Evolutionary conservation across 768 basidiomycete species (phyloP), one percentile per base, ranked within the genome.

Genomic region (Amanita exitialis): DNA sequence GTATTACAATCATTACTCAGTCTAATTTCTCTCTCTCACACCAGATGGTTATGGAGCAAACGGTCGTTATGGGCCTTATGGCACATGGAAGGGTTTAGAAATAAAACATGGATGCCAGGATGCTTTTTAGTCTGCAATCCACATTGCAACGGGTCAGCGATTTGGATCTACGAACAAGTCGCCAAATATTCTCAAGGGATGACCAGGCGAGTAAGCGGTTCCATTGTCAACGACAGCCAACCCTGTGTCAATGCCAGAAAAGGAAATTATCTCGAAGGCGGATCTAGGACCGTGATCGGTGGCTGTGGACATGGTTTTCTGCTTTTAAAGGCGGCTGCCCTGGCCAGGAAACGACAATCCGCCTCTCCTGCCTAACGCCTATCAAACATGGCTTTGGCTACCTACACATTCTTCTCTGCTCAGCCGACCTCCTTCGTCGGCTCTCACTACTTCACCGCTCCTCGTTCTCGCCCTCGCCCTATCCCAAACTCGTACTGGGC

Each of bases 401-500:
- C 47, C 9, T 49, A 23, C 15, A 49, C 36, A 1, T 12, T 28
- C 16, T 18, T 37, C 8, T 8, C 8, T 37, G 23, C 25, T 27
- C 18, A 21, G 16, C 46, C 28, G 10, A 13, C 23, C 9, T 47
- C 46, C 16, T 15, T 13, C 23, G 1, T n/a, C 20, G 3, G 13
- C 35, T 35, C 47, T 28, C 7, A 13, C n/a, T n/a, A 5, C 18
- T 35, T 23, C 15, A 20, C 34, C 9, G 13, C 34, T 10, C 23
- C 18, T 10, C 21, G 44, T 10, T n/a, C 18, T 10, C 21, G 44
- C 12, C 20, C 36, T 30, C 78, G 82, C 0, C 86, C 86, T 25
- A 80, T 89, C 60, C 83, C 84, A n/a, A 90, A 90, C 65, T 86
- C 83, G 0, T 89, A 89, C 69, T 90, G 87, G 87, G 86, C 85